These are phyloP conservation scores for Talaromyces adpressus DNA, from an alignment of 495 filamentous ascomycete species.

Conservation along the genomic window DNA sequence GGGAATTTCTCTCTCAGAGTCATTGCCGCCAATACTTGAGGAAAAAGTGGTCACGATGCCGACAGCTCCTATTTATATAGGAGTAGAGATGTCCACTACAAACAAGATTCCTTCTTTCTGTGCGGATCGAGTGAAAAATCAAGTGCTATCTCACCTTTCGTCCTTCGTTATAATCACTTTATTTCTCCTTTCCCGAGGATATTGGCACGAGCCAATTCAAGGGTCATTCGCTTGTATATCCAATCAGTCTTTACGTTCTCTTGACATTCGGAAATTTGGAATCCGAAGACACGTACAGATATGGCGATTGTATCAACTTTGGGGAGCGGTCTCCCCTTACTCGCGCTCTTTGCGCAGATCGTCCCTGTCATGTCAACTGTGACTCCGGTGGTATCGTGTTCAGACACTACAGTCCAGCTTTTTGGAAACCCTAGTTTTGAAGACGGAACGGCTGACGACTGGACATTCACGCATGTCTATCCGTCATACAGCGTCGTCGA, in stretches of 20 bases:
- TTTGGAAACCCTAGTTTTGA: constrained; percentile 4
- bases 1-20: neutral
- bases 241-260: neutral
- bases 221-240: neutral
- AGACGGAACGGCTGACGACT: neutral
- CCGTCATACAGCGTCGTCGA: neutral
- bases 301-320: neutral
- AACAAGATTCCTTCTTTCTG: neutral
- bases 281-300: neutral
- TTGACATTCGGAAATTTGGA: neutral
- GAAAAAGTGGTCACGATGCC: neutral
- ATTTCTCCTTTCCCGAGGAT: neutral
- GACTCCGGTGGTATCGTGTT: neutral
- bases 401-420: neutral
- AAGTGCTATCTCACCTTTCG: constrained; percentile 1
- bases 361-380: neutral
- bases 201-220: neutral
- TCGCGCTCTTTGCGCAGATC: neutral
- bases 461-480: neutral
- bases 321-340: neutral
- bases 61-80: neutral
- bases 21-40: neutral
- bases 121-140: neutral
- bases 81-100: neutral
- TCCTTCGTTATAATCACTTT: neutral